phyloP scores from a whole-genome alignment of 768 basidiomycete species.

The Gautieria morchelliformis region DNA sequence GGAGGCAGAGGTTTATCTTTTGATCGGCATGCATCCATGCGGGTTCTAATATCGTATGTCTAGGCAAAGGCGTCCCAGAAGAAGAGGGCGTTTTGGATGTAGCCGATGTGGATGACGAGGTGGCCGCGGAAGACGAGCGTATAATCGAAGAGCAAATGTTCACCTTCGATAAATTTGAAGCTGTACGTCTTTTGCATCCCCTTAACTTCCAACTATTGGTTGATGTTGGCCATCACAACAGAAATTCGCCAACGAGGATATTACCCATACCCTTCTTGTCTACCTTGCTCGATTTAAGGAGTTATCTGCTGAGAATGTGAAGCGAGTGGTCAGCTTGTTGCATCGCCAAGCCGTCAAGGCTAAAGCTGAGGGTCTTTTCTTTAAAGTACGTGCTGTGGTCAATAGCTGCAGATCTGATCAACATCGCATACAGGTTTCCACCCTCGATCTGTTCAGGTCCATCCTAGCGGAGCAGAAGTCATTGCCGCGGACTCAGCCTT shows the following conservation, averaged over 20 bases:
- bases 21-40: neutral
- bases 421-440: slow-evolving; percentile 59
- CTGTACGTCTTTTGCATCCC: slow-evolving; percentile 39
- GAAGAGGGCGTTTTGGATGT: slow-evolving; percentile 59
- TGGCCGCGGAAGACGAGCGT: slow-evolving; percentile 39
- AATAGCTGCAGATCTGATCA: neutral
- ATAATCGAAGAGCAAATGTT: slow-evolving; percentile 78
- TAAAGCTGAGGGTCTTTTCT: slow-evolving; percentile 92
- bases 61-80: slow-evolving; percentile 12
- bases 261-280: slow-evolving; percentile 72
- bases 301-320: slow-evolving; percentile 79
- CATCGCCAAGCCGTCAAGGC: slow-evolving; percentile 86
- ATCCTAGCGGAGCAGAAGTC: slow-evolving; percentile 76
- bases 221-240: slow-evolving; percentile 21
- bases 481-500: slow-evolving; percentile 66
- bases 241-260: slow-evolving; percentile 86
- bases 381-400: slow-evolving; percentile 50
- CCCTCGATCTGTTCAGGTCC: slow-evolving; percentile 77
- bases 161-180: slow-evolving; percentile 86
- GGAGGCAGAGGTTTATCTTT: neutral
- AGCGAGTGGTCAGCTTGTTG: slow-evolving; percentile 78
- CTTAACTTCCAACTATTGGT: neutral
- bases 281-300: slow-evolving; percentile 82
- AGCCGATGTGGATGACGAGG: slow-evolving; percentile 56
- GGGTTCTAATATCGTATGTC: neutral